Conservation (phyloP, 495 filamentous ascomycete genomes). For the Aspergillus wentii region DNA sequence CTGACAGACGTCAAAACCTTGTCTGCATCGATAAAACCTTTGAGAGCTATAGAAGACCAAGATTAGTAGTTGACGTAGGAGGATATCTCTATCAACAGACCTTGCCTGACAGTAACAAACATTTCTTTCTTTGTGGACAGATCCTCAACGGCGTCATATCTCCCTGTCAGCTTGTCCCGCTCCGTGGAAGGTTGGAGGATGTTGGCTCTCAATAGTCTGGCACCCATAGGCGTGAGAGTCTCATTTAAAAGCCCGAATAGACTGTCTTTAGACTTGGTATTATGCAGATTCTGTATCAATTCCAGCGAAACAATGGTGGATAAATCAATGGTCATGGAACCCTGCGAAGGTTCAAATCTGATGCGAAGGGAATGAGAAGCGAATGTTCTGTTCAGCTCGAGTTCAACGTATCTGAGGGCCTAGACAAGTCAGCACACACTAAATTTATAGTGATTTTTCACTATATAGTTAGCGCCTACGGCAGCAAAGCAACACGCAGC, state of each 20-base stretch:
- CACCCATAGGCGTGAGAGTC: slow-evolving; percentile 83
- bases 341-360: slow-evolving; percentile 82
- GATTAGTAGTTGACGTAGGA: slow-evolving; percentile 4
- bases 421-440: slow-evolving; percentile 35
- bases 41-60: slow-evolving; percentile 49
- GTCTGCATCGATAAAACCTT: slow-evolving; percentile 57
- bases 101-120: slow-evolving; percentile 71
- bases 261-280: slow-evolving; percentile 67
- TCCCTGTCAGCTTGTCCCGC: slow-evolving; percentile 49
- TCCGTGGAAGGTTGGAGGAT: slow-evolving; percentile 89
- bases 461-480: slow-evolving; percentile 44
- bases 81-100: no score
- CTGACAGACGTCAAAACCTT: slow-evolving; percentile 32
- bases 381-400: slow-evolving; percentile 60
- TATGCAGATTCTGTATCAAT: slow-evolving; percentile 81
- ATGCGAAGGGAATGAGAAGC: slow-evolving; percentile 74
- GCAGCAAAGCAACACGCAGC: slow-evolving; percentile 86
- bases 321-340: slow-evolving; percentile 91
- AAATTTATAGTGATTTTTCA: no score
- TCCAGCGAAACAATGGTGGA: slow-evolving; percentile 81
- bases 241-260: slow-evolving; percentile 82
- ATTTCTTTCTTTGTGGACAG: slow-evolving; percentile 80
- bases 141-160: slow-evolving; percentile 83
- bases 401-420: slow-evolving; percentile 79
- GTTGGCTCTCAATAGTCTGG: slow-evolving; percentile 71